Percentiles rank a stretch among this genome's conserved stretches.
These are phyloP conservation scores for Kalanchoe fedtschenkoi DNA, from an alignment of 164 flowering plant species.

Conservation along the genomic window DNA sequence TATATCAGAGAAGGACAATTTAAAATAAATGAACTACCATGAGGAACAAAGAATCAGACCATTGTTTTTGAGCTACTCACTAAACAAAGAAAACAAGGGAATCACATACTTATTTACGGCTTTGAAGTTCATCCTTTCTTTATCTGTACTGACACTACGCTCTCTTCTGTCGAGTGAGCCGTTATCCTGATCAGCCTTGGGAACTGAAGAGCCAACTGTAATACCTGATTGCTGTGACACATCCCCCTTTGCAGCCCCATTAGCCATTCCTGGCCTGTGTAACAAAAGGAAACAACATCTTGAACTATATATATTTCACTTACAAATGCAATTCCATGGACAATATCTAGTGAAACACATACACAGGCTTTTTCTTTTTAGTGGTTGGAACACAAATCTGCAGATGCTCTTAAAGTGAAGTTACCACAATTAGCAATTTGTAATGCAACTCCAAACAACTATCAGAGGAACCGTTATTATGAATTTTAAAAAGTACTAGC, in stretches of 20 bases:
- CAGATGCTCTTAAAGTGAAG: neutral
- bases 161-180: conserved; percentile 56
- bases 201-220: conserved; percentile 34
- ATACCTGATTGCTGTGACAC: conserved; percentile 37
- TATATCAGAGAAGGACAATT: neutral
- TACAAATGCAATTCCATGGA: neutral
- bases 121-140: conserved; percentile 59
- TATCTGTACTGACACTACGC: conserved; percentile 44
- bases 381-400: neutral
- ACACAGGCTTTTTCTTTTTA: neutral
- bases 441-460: neutral
- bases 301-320: neutral
- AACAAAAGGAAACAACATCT: neutral
- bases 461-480: neutral
- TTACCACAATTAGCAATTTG: neutral
- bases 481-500: neutral
- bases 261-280: conserved; percentile 49
- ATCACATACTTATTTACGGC: conserved; percentile 54
- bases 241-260: conserved; percentile 58
- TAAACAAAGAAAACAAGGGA: neutral
- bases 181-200: conserved; percentile 51
- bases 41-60: neutral
- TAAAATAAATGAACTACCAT: neutral
- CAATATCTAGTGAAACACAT: neutral
- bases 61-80: neutral